Evolutionary conservation across 1,139 yeast genomes (phyloP).

Genomic region (Debaryomyces sp.): DNA sequence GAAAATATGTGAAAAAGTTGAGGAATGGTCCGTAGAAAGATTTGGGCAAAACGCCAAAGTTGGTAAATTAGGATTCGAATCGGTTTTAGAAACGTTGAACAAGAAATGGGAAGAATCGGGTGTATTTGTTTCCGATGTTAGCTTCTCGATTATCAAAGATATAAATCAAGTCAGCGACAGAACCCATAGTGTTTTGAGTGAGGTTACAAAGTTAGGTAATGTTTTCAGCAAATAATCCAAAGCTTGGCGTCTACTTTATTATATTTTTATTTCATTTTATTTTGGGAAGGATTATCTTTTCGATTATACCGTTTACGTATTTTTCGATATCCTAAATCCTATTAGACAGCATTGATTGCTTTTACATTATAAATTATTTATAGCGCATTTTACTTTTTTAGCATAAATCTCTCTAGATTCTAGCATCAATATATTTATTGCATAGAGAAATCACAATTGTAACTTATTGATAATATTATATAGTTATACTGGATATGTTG

Average conservation of each 20-base stretch:
- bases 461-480: neutral
- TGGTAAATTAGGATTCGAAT: slow-evolving; percentile 84
- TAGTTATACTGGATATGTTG: too few species aligned
- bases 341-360: slow-evolving; percentile 1
- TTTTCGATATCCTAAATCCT: neutral
- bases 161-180: slow-evolving; percentile 31
- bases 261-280: neutral
- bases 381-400: neutral
- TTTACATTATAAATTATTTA: neutral
- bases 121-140: slow-evolving; percentile 39
- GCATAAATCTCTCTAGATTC: neutral
- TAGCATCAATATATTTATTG: neutral
- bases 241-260: slow-evolving; percentile 3
- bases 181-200: slow-evolving; percentile 40
- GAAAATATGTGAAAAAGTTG: slow-evolving; percentile 76
- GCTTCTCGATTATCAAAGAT: slow-evolving; percentile 27
- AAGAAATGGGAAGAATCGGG: slow-evolving; percentile 55
- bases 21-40: slow-evolving; percentile 89
- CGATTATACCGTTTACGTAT: neutral
- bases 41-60: slow-evolving; percentile 83
- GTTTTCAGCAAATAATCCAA: slow-evolving; percentile 17
- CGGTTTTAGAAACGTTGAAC: slow-evolving; percentile 61
- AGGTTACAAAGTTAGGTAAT: slow-evolving; percentile 40
- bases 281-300: neutral
- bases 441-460: neutral